Evolutionary conservation across 345 rosid species (phyloP).

Genomic region (Rhodamnia rubescens): DNA sequence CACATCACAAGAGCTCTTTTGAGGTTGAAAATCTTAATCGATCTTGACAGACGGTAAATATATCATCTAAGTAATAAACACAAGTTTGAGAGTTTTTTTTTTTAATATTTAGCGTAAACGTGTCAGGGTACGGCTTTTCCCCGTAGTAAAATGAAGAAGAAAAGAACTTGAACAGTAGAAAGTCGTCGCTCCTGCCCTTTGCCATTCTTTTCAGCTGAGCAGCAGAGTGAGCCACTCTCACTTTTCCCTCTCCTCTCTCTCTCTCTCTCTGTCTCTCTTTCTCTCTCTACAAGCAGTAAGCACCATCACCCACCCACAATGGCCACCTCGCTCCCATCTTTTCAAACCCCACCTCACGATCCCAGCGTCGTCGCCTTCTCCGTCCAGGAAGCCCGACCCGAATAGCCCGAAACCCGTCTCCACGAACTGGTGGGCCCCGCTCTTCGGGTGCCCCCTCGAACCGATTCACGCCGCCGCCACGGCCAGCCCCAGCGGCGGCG

Average conservation of each 20-base stretch:
- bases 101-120: no score
- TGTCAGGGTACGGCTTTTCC: no score
- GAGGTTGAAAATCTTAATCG: no score
- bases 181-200: background rate
- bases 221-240: background rate
- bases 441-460: conserved; percentile 20
- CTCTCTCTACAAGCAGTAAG: background rate
- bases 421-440: conserved; percentile 25
- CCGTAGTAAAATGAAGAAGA: background rate
- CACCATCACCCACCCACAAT: background rate
- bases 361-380: background rate
- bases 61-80: no score
- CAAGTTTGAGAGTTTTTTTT: no score
- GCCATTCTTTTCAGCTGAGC: background rate
- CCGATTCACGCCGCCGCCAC: conserved; percentile 1
- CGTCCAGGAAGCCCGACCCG: background rate
- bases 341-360: background rate
- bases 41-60: no score
- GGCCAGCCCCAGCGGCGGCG: background rate
- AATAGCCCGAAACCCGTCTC: background rate
- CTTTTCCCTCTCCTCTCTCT: background rate
- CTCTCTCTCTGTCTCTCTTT: background rate
- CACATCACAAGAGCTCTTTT: no score
- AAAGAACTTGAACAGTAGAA: background rate
- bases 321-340: background rate